Evolutionary conservation across 108 stramenopile species (phyloP).

Genomic region (Pseudonitzschia multistriata): DNA sequence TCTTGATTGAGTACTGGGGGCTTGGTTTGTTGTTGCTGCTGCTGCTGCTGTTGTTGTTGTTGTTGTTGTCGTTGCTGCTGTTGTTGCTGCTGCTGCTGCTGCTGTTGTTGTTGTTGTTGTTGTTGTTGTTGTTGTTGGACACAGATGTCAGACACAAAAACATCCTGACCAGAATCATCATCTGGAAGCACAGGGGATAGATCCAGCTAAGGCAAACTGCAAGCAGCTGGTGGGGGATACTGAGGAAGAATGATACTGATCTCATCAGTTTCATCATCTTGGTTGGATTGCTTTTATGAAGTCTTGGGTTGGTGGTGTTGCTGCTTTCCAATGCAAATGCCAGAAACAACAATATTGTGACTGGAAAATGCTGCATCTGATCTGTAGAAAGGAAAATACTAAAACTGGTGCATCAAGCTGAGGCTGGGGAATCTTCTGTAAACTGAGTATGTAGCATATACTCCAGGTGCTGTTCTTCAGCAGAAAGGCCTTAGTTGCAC

Average conservation of each 20-base stretch:
- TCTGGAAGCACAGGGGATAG: too few species aligned
- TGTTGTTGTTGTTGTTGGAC: background rate
- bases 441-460: too few species aligned
- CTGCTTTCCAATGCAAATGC: too few species aligned
- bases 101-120: background rate
- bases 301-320: too few species aligned
- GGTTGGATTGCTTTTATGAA: background rate
- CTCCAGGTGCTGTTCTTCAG: too few species aligned
- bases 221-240: background rate
- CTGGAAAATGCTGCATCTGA: too few species aligned
- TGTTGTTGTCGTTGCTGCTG: background rate
- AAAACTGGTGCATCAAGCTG: too few species aligned
- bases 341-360: too few species aligned
- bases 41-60: background rate
- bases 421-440: too few species aligned
- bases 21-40: slow-evolving; percentile 44
- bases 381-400: too few species aligned
- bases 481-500: too few species aligned
- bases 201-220: background rate
- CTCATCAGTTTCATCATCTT: background rate
- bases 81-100: background rate
- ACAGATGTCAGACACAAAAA: background rate
- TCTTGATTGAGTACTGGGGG: slow-evolving; percentile 35
- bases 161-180: background rate
- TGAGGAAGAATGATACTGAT: background rate